Base-by-base conservation (phyloP, 106 monocot species). In the Dioscorea dumetorum region DNA sequence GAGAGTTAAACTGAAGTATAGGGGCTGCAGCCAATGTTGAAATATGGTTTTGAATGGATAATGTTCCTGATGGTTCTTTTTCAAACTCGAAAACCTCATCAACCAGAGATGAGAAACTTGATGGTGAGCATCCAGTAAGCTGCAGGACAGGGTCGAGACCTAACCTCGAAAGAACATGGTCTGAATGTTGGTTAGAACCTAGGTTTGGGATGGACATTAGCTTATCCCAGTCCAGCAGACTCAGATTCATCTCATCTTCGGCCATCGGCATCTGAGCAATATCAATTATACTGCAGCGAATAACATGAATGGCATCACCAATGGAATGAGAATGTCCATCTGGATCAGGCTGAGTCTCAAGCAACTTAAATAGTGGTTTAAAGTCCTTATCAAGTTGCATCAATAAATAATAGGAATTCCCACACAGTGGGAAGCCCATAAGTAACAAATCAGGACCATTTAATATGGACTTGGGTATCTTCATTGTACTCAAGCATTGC, bases 361-460 rank as follows among this genome's bases (percentile, higher is more conserved):
- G 74, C 67, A 97, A 76, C 72, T 77, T 78, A 72, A 97, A 88
- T 56, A 85, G 63, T 33, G 91, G 91, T 50, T 71, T 86, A 62
- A 97, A 88, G 74, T 97, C 89, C 68, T 81, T 91, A 75, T 97
- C 91, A 81, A 97, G 84, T 59, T 97, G 91, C 80, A 92, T 78
- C 71, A 89, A 63, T 56, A 97, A 74, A 87, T 80, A 91, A 86
- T 89, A 97, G 28, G 80, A 80, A 78, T 73, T 74, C 24, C 86
- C 97, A 72, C 82, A 87, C 31, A 87, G 82, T 60, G 92, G 89
- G 79, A 97, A 87, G 3, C 79, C 91, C 89, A 92, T 82, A 4
- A 97, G 35, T 71, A 92, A 71, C 22, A 84, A 51, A 84, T 92
- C 89, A 51, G 89, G 75, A 2, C 86, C 89, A 71, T 72, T 63